Conservation (phyloP, 768 basidiomycete species). For the Lepiota venenata region DNA sequence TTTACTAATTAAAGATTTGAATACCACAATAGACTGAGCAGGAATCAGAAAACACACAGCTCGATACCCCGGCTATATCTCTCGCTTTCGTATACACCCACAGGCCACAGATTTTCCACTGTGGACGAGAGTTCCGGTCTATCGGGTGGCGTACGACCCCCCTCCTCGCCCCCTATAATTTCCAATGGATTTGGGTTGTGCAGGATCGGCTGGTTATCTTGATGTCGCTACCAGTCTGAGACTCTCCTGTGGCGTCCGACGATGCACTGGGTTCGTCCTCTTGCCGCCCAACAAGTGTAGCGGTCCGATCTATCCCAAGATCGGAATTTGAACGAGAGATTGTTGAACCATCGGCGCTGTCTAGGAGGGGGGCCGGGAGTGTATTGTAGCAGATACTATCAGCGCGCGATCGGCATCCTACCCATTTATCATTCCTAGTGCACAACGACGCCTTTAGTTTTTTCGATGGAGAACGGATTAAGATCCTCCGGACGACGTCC, state of each 20-base stretch:
- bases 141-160: neutral
- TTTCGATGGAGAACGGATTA: too few relatives aligned
- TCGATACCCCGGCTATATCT: conserved; percentile 14
- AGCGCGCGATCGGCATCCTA: too few relatives aligned
- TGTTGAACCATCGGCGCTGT: too few relatives aligned
- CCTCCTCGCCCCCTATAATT: too few relatives aligned
- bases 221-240: neutral
- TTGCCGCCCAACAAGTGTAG: neutral
- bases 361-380: too few relatives aligned
- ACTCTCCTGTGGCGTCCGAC: neutral
- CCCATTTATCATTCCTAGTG: too few relatives aligned
- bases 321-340: too few relatives aligned
- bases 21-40: neutral
- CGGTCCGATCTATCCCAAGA: neutral
- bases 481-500: too few relatives aligned
- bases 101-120: neutral
- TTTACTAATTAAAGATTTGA: neutral
- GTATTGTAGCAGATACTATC: too few relatives aligned
- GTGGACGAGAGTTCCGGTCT: neutral
- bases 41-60: conserved; percentile 11
- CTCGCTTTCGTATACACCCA: conserved; percentile 13
- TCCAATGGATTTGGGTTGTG: neutral
- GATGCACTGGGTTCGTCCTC: neutral
- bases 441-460: too few relatives aligned
- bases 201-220: neutral